Conservation (phyloP, 2,329 filamentous ascomycete species). For the Pestalotiopsis fici region DNA sequence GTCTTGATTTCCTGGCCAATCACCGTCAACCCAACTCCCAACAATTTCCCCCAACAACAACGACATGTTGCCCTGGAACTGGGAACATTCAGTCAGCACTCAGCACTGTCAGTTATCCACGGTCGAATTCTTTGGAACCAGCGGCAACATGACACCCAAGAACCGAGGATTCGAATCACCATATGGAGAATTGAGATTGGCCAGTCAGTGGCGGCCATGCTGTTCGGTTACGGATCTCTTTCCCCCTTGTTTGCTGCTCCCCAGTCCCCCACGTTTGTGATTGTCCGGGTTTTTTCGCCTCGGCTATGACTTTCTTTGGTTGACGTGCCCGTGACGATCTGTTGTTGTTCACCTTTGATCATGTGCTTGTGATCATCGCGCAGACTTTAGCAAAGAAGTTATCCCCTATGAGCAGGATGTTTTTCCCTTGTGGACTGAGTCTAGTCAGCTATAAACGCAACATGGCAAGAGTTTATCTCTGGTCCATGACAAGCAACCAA, state of each 20-base stretch:
- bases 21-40: slow-evolving; percentile 4
- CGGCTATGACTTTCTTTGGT: background rate
- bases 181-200: background rate
- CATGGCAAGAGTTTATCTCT: too few species aligned
- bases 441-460: too few species aligned
- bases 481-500: too few species aligned
- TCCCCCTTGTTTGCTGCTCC: background rate
- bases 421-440: background rate
- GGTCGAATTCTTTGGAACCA: background rate
- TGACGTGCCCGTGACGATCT: background rate
- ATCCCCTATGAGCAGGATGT: background rate
- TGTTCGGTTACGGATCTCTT: background rate
- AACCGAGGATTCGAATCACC: background rate
- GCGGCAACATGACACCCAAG: background rate
- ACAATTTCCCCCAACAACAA: slow-evolving; percentile 11
- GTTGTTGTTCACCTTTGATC: background rate
- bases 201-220: background rate
- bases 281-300: background rate
- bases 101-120: too few species aligned
- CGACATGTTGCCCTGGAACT: background rate
- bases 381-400: background rate
- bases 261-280: slow-evolving; percentile 2
- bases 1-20: background rate
- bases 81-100: background rate
- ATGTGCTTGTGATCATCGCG: background rate